These are phyloP conservation scores for Excoecaria cochinchinensis DNA, from an alignment of 345 rosid species.

Conservation along the genomic window DNA sequence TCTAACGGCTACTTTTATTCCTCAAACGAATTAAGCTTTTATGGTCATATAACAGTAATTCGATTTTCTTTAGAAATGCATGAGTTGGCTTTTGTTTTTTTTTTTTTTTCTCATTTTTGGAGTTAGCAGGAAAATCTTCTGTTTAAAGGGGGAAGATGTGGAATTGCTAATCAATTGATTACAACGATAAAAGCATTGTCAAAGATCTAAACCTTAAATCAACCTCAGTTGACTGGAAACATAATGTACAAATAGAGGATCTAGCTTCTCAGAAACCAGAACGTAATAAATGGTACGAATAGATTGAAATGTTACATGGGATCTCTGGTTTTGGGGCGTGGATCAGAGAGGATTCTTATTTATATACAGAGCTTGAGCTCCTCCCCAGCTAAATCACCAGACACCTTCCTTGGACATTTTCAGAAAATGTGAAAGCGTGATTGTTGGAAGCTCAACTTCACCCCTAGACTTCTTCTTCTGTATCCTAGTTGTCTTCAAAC, in stretches of 20 bases:
- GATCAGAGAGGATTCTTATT: slow-evolving; percentile 15
- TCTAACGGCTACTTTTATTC: too few species aligned
- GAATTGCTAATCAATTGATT: background rate
- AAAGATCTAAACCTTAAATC: slow-evolving; percentile 4
- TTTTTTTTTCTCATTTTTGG: too few species aligned
- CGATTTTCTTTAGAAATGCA: background rate
- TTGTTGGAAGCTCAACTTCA: slow-evolving; percentile 49
- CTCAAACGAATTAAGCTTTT: background rate
- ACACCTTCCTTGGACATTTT: slow-evolving; percentile 83
- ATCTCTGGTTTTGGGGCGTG: background rate
- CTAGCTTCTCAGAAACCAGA: slow-evolving; percentile 12
- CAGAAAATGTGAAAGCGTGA: slow-evolving; percentile 61
- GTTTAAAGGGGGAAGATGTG: background rate
- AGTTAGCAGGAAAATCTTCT: background rate
- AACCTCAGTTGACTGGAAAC: slow-evolving; percentile 9
- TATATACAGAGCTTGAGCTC: slow-evolving; percentile 17
- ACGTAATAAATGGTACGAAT: slow-evolving; percentile 15
- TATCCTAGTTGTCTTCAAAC: slow-evolving; percentile 61
- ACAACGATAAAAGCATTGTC: background rate
- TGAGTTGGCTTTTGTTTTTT: too few species aligned
- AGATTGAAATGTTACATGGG: slow-evolving; percentile 12
- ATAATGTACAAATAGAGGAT: background rate
- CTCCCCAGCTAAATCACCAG: slow-evolving; percentile 45
- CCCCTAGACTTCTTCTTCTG: slow-evolving; percentile 49
- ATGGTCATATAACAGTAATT: background rate